Percentiles rank a stretch among this genome's conserved stretches.
These are phyloP conservation scores for Tylopilus orsonianus DNA, from an alignment of 1,284 basidiomycete genomes.

Conservation along the genomic window DNA sequence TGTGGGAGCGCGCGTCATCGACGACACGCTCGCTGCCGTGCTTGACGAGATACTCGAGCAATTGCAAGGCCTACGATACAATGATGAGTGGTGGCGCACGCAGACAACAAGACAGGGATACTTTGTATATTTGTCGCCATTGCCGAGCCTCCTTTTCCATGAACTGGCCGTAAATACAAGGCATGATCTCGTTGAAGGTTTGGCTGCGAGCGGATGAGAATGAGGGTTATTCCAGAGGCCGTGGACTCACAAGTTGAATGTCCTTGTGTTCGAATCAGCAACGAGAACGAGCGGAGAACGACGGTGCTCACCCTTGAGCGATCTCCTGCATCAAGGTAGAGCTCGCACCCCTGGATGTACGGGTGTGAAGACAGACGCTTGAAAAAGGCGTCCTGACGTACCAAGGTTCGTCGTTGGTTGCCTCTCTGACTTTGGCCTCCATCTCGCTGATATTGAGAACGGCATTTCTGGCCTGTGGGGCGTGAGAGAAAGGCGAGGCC, in stretches of 20 bases:
- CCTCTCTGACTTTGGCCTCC: slow-evolving; percentile 96
- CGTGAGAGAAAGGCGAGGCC: slow-evolving; percentile 11
- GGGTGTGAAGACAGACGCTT: not conserved
- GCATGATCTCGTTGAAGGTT: slow-evolving; percentile 99
- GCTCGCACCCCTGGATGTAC: slow-evolving; percentile 84
- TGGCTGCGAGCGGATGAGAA: slow-evolving; percentile 55
- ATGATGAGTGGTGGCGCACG: slow-evolving; percentile 1
- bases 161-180: slow-evolving; percentile 90
- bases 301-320: slow-evolving; percentile 77
- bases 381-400: slow-evolving; percentile 39
- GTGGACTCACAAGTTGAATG: slow-evolving; percentile 83
- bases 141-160: slow-evolving; percentile 98
- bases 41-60: slow-evolving; percentile 95
- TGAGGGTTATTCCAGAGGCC: not conserved
- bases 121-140: slow-evolving; percentile 99
- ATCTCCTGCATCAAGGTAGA: slow-evolving; percentile 99
- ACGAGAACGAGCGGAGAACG: not conserved
- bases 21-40: slow-evolving; percentile 99
- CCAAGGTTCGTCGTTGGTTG: slow-evolving; percentile 99
- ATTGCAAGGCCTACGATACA: slow-evolving; percentile 72
- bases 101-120: slow-evolving; percentile 22
- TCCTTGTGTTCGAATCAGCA: slow-evolving; percentile 46
- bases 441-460: slow-evolving; percentile 96
- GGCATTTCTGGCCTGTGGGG: slow-evolving; percentile 74
- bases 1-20: slow-evolving; percentile 93